These are phyloP conservation scores for Gamsiella multidivaricata DNA, from an alignment of 192 early-diverging fungal species.

Conservation along the genomic window DNA sequence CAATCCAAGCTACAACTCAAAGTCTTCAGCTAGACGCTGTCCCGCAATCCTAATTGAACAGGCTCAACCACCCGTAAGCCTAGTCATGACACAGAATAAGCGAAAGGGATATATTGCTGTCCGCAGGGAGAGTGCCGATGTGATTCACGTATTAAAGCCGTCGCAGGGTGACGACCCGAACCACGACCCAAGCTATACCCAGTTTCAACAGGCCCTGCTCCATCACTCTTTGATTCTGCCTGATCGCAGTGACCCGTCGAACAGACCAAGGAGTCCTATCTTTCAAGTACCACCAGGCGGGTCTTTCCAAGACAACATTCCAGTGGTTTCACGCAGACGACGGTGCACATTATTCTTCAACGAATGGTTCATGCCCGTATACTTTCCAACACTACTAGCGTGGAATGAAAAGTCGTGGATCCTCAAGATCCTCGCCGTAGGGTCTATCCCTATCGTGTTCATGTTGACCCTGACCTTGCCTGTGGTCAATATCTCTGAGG, in stretches of 20 bases:
- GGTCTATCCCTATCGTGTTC: constrained; percentile 64
- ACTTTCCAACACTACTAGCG: constrained; percentile 68
- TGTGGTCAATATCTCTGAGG: constrained; percentile 63
- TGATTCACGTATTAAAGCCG: background rate
- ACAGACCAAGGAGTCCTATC: constrained; percentile 14
- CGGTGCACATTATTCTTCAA: constrained; percentile 10
- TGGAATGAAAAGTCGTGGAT: constrained; percentile 61
- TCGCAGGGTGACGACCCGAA: constrained; percentile 1
- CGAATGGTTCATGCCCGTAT: constrained; percentile 31
- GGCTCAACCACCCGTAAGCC: background rate
- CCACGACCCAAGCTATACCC: background rate
- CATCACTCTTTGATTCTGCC: constrained; percentile 33
- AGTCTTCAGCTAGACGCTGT: background rate
- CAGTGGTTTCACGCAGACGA: background rate
- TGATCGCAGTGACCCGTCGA: constrained; percentile 8
- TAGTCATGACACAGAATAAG: background rate
- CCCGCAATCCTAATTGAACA: constrained; percentile 13
- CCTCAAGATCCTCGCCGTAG: constrained; percentile 58
- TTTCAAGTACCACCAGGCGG: background rate
- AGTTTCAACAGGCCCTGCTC: constrained; percentile 15
- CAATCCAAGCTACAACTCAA: background rate
- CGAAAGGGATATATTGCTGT: background rate
- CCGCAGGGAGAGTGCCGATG: background rate
- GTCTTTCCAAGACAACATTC: background rate
- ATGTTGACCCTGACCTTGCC: constrained; percentile 71